A percentile compares a stretch with the other conserved stretches of the same genome.
Evolutionary conservation across 208 protist species (phyloP).

Genomic region (Crithidia bombi): DNA sequence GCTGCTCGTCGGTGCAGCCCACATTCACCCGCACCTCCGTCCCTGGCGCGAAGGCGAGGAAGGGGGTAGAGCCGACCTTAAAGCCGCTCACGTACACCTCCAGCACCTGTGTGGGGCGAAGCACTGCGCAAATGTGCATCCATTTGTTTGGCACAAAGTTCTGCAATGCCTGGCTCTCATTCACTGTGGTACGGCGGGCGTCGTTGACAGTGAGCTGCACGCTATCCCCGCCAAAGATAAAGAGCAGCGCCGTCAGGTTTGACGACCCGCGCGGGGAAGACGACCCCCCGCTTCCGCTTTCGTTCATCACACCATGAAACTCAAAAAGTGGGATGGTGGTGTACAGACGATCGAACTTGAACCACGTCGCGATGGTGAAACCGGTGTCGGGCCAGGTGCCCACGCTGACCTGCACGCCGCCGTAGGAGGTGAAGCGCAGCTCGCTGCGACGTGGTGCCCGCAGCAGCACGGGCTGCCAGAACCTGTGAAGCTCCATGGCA

Average conservation of each 20-base stretch:
- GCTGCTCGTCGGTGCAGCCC: conserved; percentile 41
- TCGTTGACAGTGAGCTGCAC: conserved; percentile 57
- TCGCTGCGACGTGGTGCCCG: conserved; percentile 66
- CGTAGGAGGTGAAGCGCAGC: conserved; percentile 67
- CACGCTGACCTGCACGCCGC: conserved; percentile 68
- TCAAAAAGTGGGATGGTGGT: conserved; percentile 72
- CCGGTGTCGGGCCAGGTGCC: conserved; percentile 66
- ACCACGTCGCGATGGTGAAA: conserved; percentile 65
- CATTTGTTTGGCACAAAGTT: conserved; percentile 61
- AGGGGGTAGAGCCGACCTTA: conserved; percentile 52
- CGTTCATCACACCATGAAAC: conserved; percentile 45
- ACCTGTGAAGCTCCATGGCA: conserved; percentile 49
- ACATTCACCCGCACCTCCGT: conserved; percentile 63
- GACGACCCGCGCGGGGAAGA: conserved; percentile 23
- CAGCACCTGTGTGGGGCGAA: conserved; percentile 49
- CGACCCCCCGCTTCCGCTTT: conserved; percentile 1
- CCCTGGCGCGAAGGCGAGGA: conserved; percentile 54
- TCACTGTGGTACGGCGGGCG: conserved; percentile 56
- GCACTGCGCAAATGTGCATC: conserved; percentile 68
- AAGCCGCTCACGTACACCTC: conserved; percentile 78
- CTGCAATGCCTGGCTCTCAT: conserved; percentile 70
- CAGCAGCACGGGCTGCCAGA: conserved; percentile 76
- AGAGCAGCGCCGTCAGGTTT: conserved; percentile 28
- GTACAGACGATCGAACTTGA: conserved; percentile 76
- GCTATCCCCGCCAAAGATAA: conserved; percentile 63